phyloP scores from a whole-genome alignment of 306 rosid species.

The Glycine tomentella region DNA sequence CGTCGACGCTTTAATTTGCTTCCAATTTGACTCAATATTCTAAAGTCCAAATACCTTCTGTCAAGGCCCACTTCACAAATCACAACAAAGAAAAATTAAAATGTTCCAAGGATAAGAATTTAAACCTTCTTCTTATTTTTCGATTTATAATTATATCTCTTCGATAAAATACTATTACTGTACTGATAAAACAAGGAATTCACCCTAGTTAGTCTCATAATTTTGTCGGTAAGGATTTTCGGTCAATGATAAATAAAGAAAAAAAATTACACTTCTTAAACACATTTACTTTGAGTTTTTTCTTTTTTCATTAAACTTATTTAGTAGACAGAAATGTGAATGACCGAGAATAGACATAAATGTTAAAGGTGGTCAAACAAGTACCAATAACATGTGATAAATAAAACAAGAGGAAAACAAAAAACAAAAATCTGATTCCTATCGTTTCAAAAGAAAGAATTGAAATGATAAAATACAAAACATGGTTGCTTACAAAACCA shows the following conservation, averaged over 20 bases:
- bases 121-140: neutral
- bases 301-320: neutral
- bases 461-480: no score
- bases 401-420: no score
- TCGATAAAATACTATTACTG: neutral
- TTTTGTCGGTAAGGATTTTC: neutral
- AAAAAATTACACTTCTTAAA: neutral
- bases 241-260: no score
- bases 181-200: neutral
- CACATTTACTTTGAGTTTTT: neutral
- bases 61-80: slow-evolving; percentile 31
- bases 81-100: no score
- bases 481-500: neutral
- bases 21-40: neutral
- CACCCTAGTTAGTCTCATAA: neutral
- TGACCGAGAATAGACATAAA: no score
- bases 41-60: neutral
- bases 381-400: no score
- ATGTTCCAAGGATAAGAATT: no score
- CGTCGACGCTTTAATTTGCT: slow-evolving; percentile 32
- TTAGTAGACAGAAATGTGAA: neutral
- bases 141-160: neutral
- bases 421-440: no score
- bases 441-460: no score
- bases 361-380: no score